Percentiles rank a stretch among this genome's conserved stretches.
Conservation (phyloP, 1,139 yeast species). For the Taphrina pruni region DNA sequence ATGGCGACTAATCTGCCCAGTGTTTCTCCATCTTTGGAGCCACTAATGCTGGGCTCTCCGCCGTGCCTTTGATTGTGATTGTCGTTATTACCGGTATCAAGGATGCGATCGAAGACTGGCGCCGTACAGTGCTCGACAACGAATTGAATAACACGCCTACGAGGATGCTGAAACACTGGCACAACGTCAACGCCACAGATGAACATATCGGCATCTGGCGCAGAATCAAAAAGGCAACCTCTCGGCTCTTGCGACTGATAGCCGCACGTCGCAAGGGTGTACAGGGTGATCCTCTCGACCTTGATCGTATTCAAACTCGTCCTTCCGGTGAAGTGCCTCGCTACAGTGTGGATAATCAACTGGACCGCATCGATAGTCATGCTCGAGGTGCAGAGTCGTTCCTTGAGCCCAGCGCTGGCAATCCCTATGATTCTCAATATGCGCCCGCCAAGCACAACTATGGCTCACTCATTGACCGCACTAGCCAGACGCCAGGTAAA, state of each 20-base stretch:
- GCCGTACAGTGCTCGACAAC: slow-evolving; percentile 77
- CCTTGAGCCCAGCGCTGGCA: slow-evolving; percentile 37
- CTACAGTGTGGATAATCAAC: slow-evolving; percentile 33
- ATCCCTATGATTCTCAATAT: slow-evolving; percentile 21
- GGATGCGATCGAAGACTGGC: slow-evolving; percentile 92
- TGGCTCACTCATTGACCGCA: slow-evolving; percentile 51
- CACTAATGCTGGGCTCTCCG: slow-evolving; percentile 82
- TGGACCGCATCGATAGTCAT: slow-evolving; percentile 30
- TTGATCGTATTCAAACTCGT: slow-evolving; percentile 40
- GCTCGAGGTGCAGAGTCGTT: slow-evolving; percentile 35
- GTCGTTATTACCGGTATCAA: slow-evolving; percentile 85
- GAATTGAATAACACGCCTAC: slow-evolving; percentile 88
- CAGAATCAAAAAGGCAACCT: slow-evolving; percentile 61
- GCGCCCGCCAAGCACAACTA: slow-evolving; percentile 36
- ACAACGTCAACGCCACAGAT: slow-evolving; percentile 77
- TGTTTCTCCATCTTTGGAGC: slow-evolving; percentile 87
- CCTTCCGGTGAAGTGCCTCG: slow-evolving; percentile 35
- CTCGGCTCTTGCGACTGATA: slow-evolving; percentile 48
- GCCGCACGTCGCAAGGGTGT: slow-evolving; percentile 44
- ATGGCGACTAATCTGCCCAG: neutral
- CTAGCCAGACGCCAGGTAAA: slow-evolving; percentile 50
- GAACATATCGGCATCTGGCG: slow-evolving; percentile 72
- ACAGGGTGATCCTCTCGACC: slow-evolving; percentile 40
- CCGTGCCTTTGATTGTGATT: slow-evolving; percentile 93
- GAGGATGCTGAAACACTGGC: slow-evolving; percentile 71